Base-by-base conservation (phyloP, 768 basidiomycete genomes). In the Tricholoma sp. region DNA sequence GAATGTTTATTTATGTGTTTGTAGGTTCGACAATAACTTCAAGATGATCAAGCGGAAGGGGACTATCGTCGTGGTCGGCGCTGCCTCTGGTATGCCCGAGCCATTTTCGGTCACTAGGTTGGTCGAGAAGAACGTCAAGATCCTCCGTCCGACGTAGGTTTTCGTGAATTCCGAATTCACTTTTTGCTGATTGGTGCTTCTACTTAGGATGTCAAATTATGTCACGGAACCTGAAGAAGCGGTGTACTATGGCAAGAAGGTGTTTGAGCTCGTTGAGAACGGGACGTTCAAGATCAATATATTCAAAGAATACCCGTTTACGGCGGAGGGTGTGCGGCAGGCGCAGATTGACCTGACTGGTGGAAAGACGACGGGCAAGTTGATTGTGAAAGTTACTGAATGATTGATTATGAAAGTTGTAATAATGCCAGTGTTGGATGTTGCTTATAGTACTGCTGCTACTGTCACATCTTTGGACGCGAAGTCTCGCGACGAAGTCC, bases 1-100 rank as follows among this genome's bases (percentile, higher is more conserved):
- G n/a, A 29, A 31, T 16, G 35, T 29, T 16, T 16, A 37, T 29
- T n/a, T 50, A 47, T n/a, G 56, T 19, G 56, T 16, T 54, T 24
- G 9, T 16, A 90, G 88, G 5, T 89, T 88, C 67, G 88, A 91
- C 59, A 79, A 80, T 59, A 79, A 95, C 74, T 91, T 96, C 73
- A 81, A 86, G 69, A 76, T 94, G 70, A 77, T 91, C 63, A 83
- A 83, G 63, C 79, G 92, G 39, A 97, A 96, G 69, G 95, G 92
- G 2, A 96, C 94, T 0, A 80, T 97, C 34, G 90, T 97, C 12
- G 87, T 85, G 6, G 83, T 94, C 54, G 97, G 97, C 0, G 98
- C 98, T 64, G 92, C 96, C 0, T 96, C 93, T 6, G 94, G 94
- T 2, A 71, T 86, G 6, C 88, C 91, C 2, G 82, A 83, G 31